Base-by-base conservation (phyloP, 345 rosid species). In the Sonneratia caseolaris region DNA sequence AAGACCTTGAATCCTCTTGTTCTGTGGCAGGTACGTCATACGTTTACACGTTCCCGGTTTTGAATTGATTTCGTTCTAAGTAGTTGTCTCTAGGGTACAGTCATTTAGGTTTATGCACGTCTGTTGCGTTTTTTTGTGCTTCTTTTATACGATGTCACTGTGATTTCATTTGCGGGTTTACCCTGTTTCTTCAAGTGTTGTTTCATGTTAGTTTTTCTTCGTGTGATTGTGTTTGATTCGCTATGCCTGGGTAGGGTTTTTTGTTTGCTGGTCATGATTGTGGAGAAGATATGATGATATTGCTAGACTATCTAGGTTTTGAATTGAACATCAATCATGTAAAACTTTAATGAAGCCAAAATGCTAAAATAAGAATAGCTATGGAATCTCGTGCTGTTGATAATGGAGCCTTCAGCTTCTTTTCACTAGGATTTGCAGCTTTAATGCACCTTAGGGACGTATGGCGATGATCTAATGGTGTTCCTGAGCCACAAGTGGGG, bases 1-100 rank as follows among this genome's bases (percentile, higher is more conserved):
- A 70, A 75, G 70, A 64, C 78, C n/a, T 70, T 74, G 32, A 75
- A 75, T 53, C 74, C 78, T 53, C 56, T 75, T 53, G 42, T 70
- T 62, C 67, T 75, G n/a, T 65, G 78, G 74, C 78, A 75, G 78
- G 78, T 75, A 37, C 19, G 66, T 11, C 45, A 5, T 13, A 15
- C 21, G 1, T n/a, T 6, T 24, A 11, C 22, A 37, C 19, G 12
- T 22, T 43, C 18, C 3, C 1, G 36, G 18, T 4, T 43, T 12
- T 22, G 32, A 19, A 47, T 21, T 19, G 12, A 7, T 12, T 67
- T n/a, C 10, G 18, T 67, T 45, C 27, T 5, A 37, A 36, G 13
- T 70, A 51, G 1, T 70, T 53, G 51, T n/a, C 15, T 27, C 14
- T 12, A 8, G 51, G 32, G 18, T 55, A 36, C 27, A 1, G 51